Percentiles rank a stretch among this genome's conserved stretches.
Conservation (phyloP, 139 green algal genomes). For the Haematococcus lacustris region DNA sequence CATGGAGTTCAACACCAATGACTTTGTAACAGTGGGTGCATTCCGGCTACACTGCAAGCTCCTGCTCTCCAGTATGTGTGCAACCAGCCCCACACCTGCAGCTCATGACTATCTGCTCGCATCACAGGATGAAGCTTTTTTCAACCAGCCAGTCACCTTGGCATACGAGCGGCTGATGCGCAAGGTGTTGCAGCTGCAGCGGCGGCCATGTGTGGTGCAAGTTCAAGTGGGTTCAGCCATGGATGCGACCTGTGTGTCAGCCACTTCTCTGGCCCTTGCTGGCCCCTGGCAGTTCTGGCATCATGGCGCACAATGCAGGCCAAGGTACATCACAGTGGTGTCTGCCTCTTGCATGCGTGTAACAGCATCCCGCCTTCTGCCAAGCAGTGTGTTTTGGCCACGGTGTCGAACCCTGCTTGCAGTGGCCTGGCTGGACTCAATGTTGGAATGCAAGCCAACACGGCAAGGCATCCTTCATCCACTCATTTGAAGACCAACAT, state of each 20-base stretch:
- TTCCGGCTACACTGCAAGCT: not conserved
- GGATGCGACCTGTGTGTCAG: not conserved
- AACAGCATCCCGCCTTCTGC: not conserved
- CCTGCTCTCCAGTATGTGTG: not conserved
- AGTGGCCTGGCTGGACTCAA: no score
- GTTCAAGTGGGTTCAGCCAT: slow-evolving; percentile 14
- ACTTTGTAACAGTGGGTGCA: slow-evolving; percentile 11
- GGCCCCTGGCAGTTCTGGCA: not conserved
- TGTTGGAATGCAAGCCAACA: no score
- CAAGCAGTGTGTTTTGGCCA: not conserved
- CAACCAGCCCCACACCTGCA: not conserved
- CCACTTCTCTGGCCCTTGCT: not conserved
- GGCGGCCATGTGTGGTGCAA: slow-evolving; percentile 21
- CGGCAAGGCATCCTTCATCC: no score
- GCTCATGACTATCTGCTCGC: slow-evolving; percentile 1
- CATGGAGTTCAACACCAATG: slow-evolving; percentile 29
- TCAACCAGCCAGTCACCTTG: not conserved
- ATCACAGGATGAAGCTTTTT: slow-evolving; percentile 12
- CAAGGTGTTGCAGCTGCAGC: slow-evolving; percentile 11
- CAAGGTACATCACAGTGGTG: not conserved
- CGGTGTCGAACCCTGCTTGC: no score
- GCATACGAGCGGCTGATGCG: slow-evolving; percentile 27
- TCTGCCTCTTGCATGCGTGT: not conserved
- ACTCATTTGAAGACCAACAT: no score
- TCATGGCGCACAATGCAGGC: not conserved